Evolutionary conservation across 2,329 filamentous ascomycete species (phyloP).

Genomic region (Aspergillus awamori): DNA sequence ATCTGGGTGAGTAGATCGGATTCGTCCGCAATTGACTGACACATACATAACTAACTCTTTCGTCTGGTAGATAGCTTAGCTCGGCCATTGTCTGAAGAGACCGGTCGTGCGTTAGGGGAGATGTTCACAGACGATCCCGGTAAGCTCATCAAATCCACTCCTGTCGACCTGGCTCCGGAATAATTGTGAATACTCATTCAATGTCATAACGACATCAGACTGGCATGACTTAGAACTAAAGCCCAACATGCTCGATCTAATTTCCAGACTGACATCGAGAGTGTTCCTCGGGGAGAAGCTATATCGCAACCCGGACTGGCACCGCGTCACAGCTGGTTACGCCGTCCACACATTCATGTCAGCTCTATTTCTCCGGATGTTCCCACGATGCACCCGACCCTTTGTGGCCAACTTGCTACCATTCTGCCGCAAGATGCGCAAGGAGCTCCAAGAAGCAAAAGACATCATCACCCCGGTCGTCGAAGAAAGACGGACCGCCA

Average conservation of each 20-base stretch:
- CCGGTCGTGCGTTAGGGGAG: background rate
- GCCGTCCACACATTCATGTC: constrained; percentile 24
- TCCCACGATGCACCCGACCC: constrained; percentile 9
- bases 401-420: constrained; percentile 11
- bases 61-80: background rate
- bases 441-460: constrained; percentile 10
- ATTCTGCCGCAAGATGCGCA: constrained; percentile 10
- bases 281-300: constrained; percentile 27
- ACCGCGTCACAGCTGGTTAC: constrained; percentile 29
- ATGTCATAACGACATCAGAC: background rate
- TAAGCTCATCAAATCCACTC: background rate
- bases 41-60: background rate
- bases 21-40: too few species aligned
- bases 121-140: background rate
- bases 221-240: constrained; percentile 6
- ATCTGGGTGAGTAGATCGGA: constrained; percentile 19
- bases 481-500: constrained; percentile 3
- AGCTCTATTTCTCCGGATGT: constrained; percentile 8
- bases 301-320: constrained; percentile 27
- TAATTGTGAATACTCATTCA: too few species aligned
- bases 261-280: constrained; percentile 11
- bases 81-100: background rate
- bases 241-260: background rate
- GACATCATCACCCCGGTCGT: constrained; percentile 16
- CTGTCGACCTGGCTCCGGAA: too few species aligned